Evolutionary conservation across 208 protist genomes (phyloP), one percentile per base, ranked within the genome.

Genomic region (Leishmania braziliensis): DNA sequence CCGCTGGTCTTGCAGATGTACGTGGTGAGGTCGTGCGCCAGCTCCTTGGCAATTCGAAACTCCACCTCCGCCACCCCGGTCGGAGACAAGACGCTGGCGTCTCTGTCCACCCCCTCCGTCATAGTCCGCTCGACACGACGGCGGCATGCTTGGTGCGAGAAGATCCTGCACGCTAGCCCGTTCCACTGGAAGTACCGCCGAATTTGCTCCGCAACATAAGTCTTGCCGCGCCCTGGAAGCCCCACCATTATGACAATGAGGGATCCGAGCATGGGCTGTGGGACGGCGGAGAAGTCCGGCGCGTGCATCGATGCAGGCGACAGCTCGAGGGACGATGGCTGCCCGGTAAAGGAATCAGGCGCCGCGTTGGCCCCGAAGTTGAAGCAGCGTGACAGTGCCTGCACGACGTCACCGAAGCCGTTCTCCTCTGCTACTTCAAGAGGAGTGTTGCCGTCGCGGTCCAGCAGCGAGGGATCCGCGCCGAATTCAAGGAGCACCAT

Each of bases 211-310:
- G 94, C 91, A 16, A 97, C 91, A 75, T 95, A 98, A n/a, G 87
- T 95, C 81, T 98, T 98, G 33, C 95, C 96, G 3, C 94, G 86
- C 2, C 89, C 95, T 1, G 96, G 95, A 12, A 98, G 91, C 2
- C 96, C 96, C 0, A 97, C 93, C 95, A 98, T 98, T 63, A 97
- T 86, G 20, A 98, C 90, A 80, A 98, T 96, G 54, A 98, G 88
- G 20, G 89, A 92, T 26, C 94, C 94, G 50, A 93, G 85, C 93
- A 95, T 98, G 26, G 93, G 92, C 76, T 94, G 91, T 53, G 93
- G 95, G 60, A 96, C 88, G 18, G 86, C 86, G 6, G 93, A 96
- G 79, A 93, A 95, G 79, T 95, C 92, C 1, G 85, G 91, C 75
- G 84, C 81, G 18, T 84, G 75, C 71, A 81, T 80, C 36, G 85